These are phyloP conservation scores for Pelagomonas calceolata DNA, from an alignment of 108 stramenopile genomes.

Conservation along the genomic window DNA sequence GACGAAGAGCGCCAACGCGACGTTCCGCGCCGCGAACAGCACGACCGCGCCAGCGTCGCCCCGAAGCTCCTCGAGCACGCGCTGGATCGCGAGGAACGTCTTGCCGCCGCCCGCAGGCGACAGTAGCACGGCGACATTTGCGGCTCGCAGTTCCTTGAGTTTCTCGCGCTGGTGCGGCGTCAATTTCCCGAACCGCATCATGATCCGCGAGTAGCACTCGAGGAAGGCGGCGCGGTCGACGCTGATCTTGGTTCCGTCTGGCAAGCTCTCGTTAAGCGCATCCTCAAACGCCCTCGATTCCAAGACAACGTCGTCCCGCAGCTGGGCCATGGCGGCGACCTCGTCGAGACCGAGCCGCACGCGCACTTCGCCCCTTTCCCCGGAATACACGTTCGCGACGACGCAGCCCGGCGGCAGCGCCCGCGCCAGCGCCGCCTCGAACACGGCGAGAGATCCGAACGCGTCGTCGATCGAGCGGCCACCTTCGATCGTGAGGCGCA, in stretches of 20 bases:
- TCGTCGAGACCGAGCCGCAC: too few relatives aligned
- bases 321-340: too few relatives aligned
- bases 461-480: too few relatives aligned
- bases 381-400: background rate
- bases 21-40: background rate
- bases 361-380: too few relatives aligned
- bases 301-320: too few relatives aligned
- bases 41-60: background rate
- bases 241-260: background rate
- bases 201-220: background rate
- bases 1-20: background rate
- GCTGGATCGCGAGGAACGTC: background rate
- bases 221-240: background rate
- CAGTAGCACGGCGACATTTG: background rate
- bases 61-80: background rate
- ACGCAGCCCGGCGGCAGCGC: background rate
- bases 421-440: too few relatives aligned
- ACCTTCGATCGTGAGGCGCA: background rate
- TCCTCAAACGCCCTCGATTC: too few relatives aligned
- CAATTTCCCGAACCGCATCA: background rate
- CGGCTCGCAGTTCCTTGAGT: background rate
- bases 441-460: too few relatives aligned
- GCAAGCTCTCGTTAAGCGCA: too few relatives aligned
- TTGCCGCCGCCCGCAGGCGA: background rate
- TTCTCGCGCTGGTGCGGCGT: background rate